A percentile compares a stretch with the other conserved stretches of the same genome.
Conservation (phyloP, 2,329 filamentous ascomycete species). For the Trichoderma sp. region DNA sequence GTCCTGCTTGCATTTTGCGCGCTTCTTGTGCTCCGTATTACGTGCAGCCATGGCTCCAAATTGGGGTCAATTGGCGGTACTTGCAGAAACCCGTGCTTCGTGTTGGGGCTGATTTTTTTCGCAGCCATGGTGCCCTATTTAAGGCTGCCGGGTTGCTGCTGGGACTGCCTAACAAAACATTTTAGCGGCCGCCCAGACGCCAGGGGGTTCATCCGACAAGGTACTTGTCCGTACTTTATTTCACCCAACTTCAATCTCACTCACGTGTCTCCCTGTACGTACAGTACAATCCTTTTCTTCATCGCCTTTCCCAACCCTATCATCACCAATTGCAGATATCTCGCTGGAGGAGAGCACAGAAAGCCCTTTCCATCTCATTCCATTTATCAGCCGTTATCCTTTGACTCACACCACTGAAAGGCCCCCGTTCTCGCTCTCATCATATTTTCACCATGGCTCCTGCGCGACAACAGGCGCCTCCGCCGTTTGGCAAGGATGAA, state of each 20-base stretch:
- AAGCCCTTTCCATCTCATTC: neutral
- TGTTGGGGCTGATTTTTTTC: neutral
- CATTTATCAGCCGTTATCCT: neutral
- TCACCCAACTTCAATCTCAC: conserved; percentile 15
- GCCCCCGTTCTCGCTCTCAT: neutral
- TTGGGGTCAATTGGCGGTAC: neutral
- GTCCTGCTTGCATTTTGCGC: neutral
- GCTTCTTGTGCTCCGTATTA: neutral
- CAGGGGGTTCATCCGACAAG: conserved; percentile 2
- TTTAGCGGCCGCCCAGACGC: neutral
- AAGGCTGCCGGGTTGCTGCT: neutral
- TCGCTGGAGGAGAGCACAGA: neutral
- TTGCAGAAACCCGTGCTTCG: neutral
- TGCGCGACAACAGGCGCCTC: conserved; percentile 39
- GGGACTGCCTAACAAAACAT: neutral
- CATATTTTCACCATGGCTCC: conserved; percentile 38
- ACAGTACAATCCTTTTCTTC: neutral
- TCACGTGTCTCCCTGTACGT: conserved; percentile 16
- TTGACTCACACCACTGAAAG: neutral
- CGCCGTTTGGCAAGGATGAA: conserved; percentile 72
- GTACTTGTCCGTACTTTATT: conserved; percentile 3
- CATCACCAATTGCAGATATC: neutral
- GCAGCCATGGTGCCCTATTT: neutral
- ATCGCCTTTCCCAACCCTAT: neutral
- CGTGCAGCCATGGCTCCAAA: neutral